A percentile compares a stretch with the other conserved stretches of the same genome.
Evolutionary conservation across 116 monocot species (phyloP).

Genomic region (Phalaenopsis hybrid): DNA sequence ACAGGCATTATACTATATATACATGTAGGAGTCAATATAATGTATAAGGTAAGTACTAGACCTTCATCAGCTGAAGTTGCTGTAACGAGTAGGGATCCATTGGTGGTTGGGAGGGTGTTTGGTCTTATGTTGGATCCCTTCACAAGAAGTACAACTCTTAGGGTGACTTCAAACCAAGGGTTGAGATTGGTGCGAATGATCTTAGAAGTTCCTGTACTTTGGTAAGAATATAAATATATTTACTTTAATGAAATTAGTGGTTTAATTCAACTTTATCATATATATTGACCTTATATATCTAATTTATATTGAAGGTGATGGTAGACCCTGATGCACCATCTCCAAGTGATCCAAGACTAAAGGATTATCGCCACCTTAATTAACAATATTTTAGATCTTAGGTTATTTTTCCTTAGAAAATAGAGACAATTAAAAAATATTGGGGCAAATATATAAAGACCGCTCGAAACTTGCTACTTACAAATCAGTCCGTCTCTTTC

Average conservation of each 20-base stretch:
- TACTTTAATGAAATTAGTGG: too few relatives aligned
- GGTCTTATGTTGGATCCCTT: slow-evolving; percentile 31
- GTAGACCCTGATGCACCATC: slow-evolving; percentile 20
- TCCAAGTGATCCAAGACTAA: slow-evolving; percentile 15
- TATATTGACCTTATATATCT: too few relatives aligned
- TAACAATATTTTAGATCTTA: neutral
- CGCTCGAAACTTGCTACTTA: too few relatives aligned
- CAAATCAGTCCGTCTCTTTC: too few relatives aligned
- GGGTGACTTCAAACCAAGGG: slow-evolving; percentile 19
- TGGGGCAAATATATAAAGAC: too few relatives aligned
- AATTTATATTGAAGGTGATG: slow-evolving; percentile 10
- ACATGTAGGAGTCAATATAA: too few relatives aligned
- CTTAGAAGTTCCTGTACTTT: slow-evolving; percentile 20
- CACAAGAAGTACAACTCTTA: slow-evolving; percentile 11
- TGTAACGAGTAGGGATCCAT: slow-evolving; percentile 18
- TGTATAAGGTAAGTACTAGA: too few relatives aligned
- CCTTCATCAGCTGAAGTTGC: neutral
- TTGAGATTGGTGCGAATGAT: slow-evolving; percentile 24
- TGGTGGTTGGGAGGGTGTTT: slow-evolving; percentile 19
- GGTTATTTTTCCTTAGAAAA: too few relatives aligned
- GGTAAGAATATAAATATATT: slow-evolving; percentile 15
- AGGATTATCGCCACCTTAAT: slow-evolving; percentile 11
- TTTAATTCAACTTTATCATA: too few relatives aligned
- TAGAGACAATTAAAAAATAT: too few relatives aligned
- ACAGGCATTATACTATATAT: too few relatives aligned